Evolutionary conservation across 495 filamentous ascomycete species (phyloP), one percentile per base, ranked within the genome.

Genomic region (Xylaria palmicola): DNA sequence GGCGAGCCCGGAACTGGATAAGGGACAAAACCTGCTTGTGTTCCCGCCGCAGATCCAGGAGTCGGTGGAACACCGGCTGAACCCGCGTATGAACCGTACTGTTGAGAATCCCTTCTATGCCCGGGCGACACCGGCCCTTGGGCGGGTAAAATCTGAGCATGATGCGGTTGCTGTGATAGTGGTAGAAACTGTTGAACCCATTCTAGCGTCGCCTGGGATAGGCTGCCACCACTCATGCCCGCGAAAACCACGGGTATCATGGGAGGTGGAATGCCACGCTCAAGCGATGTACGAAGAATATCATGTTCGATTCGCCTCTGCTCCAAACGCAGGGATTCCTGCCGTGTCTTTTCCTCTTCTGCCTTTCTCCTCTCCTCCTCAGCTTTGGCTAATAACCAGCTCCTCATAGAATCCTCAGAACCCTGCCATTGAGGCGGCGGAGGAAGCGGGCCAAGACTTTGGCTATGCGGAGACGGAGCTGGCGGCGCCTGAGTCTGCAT

Each of bases 211-310:
- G 69, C 75, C 47, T 81, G 79, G 17, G 78, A 67, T 32, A 81
- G 78, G 8, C 86, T 70, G 58, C 86, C 88, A 30, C 87, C 85
- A 50, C 86, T 87, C 74, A 95, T 88, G 39, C 90, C 90, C 12
- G 89, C 88, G 71, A 97, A 96, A 51, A 98, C 89, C 63, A 95
- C 81, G 17, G 94, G 94, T 37, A 97, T 83, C 81, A 97, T 84
- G 40, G 89, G 80, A 37, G 92, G 91, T 19, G 94, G 92, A 37
- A 98, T 84, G 20, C 92, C 92, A 26, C 89, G 86, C 59, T 83
- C 79, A 61, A 96, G 72, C 32, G 92, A 91, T 56, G 94, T 90
- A 61, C 85, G 80, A 57, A 98, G 74, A 76, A 98, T 96, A 51
- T 87, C 85, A 70, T 90, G 85, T 71, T 98, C 93, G 37, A 93